Percentiles rank a stretch among this genome's conserved stretches.
These are phyloP conservation scores for Pseudogymnoascus sp. DNA, from an alignment of 2,329 filamentous ascomycete species.

Conservation along the genomic window DNA sequence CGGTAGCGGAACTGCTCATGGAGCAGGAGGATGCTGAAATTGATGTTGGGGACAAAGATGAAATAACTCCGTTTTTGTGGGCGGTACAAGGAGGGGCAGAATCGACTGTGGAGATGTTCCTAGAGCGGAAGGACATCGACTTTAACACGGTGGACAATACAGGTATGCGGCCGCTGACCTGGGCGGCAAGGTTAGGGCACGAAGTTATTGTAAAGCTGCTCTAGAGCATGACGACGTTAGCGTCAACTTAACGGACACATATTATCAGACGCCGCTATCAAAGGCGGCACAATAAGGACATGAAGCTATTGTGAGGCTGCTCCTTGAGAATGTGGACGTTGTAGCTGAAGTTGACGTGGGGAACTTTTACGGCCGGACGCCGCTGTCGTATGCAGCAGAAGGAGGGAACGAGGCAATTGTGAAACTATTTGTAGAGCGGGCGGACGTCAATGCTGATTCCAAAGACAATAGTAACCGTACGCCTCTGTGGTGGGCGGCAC, in stretches of 20 bases:
- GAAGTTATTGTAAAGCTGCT: background rate
- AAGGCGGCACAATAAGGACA: slow-evolving; percentile 22
- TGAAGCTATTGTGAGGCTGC: slow-evolving; percentile 22
- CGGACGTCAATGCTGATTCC: background rate
- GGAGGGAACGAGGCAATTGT: background rate
- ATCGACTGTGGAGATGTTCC: background rate
- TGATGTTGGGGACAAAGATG: background rate
- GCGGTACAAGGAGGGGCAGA: background rate
- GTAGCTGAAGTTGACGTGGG: background rate
- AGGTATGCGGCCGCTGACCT: background rate
- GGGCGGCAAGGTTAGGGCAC: background rate
- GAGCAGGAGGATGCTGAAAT: background rate
- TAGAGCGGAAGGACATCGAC: background rate
- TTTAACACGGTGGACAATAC: background rate
- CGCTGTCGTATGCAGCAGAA: background rate
- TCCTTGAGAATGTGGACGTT: slow-evolving; percentile 15
- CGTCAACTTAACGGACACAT: slow-evolving; percentile 1
- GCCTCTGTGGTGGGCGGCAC: background rate
- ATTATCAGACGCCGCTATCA: slow-evolving; percentile 21
- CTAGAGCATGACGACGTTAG: background rate
- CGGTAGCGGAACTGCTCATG: background rate
- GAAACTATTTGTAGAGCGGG: background rate
- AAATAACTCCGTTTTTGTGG: background rate
- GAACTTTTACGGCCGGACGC: background rate
- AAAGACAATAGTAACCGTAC: background rate